A percentile compares a stretch with the other conserved stretches of the same genome.
Conservation (phyloP, 2,329 filamentous ascomycete genomes). For the Calonectria crousiana region DNA sequence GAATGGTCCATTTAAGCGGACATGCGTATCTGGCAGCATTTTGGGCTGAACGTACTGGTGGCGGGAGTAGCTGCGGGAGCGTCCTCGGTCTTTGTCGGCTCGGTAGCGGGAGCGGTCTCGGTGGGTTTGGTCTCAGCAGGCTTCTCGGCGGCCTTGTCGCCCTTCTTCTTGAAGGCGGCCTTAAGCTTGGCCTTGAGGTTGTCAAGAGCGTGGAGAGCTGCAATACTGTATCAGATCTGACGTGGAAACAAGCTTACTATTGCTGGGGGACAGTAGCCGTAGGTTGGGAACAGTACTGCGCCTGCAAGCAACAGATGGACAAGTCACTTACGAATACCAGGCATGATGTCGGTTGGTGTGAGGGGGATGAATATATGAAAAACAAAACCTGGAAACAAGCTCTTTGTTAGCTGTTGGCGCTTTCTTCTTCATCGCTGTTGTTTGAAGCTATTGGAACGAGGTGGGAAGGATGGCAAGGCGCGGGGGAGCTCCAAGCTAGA, state of each 20-base stretch:
- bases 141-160: constrained; percentile 42
- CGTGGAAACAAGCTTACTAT: neutral
- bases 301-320: neutral
- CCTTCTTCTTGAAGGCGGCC: constrained; percentile 64
- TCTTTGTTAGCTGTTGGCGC: constrained; percentile 28
- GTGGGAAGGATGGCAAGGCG: constrained; percentile 11
- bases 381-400: constrained; percentile 15
- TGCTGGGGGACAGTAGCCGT: neutral
- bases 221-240: constrained; percentile 16
- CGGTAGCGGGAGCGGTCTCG: constrained; percentile 43
- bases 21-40: constrained; percentile 17
- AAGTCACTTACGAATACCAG: constrained; percentile 63
- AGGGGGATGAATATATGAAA: neutral
- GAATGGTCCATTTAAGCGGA: constrained; percentile 2
- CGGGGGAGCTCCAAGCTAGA: constrained; percentile 4
- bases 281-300: neutral
- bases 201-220: constrained; percentile 64
- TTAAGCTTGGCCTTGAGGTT: constrained; percentile 69
- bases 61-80: constrained; percentile 45
- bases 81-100: constrained; percentile 52
- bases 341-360: constrained; percentile 54
- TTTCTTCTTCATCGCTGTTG: neutral
- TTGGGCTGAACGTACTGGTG: constrained; percentile 43
- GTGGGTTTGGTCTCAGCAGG: constrained; percentile 38
- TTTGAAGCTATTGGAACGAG: constrained; percentile 10